These are phyloP conservation scores for Botryosphaeria agaves DNA, from an alignment of 2,329 filamentous ascomycete species.

Conservation along the genomic window DNA sequence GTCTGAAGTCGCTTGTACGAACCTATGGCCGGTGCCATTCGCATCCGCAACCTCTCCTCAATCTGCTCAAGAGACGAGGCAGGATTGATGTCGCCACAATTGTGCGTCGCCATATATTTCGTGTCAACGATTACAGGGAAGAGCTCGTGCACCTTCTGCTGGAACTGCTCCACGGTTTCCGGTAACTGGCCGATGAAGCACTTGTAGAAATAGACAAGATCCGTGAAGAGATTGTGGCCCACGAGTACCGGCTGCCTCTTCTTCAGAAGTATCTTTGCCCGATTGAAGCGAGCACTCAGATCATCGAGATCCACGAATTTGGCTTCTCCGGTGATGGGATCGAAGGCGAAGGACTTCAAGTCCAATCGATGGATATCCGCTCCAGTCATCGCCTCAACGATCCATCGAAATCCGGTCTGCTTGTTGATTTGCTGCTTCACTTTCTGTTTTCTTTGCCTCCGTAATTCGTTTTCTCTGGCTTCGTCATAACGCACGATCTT, in stretches of 20 bases:
- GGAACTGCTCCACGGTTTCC: conserved; percentile 34
- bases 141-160: conserved; percentile 28
- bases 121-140: conserved; percentile 44
- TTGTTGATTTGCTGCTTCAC: conserved; percentile 21
- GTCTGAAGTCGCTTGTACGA: conserved; percentile 1
- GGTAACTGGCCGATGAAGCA: conserved; percentile 44
- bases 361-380: conserved; percentile 20
- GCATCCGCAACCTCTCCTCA: conserved; percentile 21
- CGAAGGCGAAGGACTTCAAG: conserved; percentile 16
- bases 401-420: conserved; percentile 32
- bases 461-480: conserved; percentile 24
- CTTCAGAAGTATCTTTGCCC: conserved; percentile 24
- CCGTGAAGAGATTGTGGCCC: conserved; percentile 48
- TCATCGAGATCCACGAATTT: conserved; percentile 18
- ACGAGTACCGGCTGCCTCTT: conserved; percentile 34
- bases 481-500: conserved; percentile 23
- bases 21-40: conserved; percentile 25
- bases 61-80: conserved; percentile 31
- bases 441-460: conserved; percentile 18
- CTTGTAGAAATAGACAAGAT: conserved; percentile 46
- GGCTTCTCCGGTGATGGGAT: conserved; percentile 14
- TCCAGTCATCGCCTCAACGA: conserved; percentile 28
- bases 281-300: conserved; percentile 19
- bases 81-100: conserved; percentile 33
- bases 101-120: conserved; percentile 44